phyloP scores from a whole-genome alignment of 2,329 filamentous ascomycete species.

The Monosporascus sp. region DNA sequence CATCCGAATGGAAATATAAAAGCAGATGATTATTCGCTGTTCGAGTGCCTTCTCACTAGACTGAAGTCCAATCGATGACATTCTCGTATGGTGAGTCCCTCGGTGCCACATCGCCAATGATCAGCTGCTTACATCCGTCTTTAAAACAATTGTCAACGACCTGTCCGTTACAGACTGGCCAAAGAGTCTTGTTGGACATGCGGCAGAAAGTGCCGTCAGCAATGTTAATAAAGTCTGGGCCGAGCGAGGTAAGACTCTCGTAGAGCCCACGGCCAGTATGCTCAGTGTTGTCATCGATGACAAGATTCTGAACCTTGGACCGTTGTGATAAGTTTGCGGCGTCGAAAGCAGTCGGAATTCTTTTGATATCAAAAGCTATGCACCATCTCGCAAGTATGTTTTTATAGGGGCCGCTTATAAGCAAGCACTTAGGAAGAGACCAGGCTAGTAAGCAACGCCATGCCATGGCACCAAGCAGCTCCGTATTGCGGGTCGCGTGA shows the following conservation, averaged over 20 bases:
- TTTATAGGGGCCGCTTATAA: too few relatives aligned
- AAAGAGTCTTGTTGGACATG: constrained; percentile 21
- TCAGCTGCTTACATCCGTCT: constrained; percentile 6
- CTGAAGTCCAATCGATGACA: constrained; percentile 14
- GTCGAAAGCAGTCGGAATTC: too few relatives aligned
- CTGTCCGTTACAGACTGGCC: constrained; percentile 11
- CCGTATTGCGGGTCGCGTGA: too few relatives aligned
- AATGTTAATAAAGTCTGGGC: constrained; percentile 20
- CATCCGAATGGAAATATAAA: too few relatives aligned
- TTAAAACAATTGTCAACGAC: constrained; percentile 14
- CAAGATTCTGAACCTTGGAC: constrained; percentile 7
- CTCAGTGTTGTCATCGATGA: constrained; percentile 10
- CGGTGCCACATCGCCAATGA: constrained; percentile 11
- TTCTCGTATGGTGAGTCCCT: constrained; percentile 11
- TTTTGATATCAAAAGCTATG: too few relatives aligned
- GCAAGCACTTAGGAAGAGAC: too few relatives aligned
- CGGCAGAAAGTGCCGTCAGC: constrained; percentile 19
- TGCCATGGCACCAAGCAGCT: too few relatives aligned
- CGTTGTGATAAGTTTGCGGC: neutral
- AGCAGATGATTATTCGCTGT: too few relatives aligned
- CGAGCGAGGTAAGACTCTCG: constrained; percentile 12
- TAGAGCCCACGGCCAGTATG: constrained; percentile 18
- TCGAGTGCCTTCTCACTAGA: too few relatives aligned
- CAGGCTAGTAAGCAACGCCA: too few relatives aligned
- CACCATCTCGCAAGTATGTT: too few relatives aligned